A percentile compares a stretch with the other conserved stretches of the same genome.
These are phyloP conservation scores for Geranium rotundifolium DNA, from an alignment of 345 rosid species.

Conservation along the genomic window DNA sequence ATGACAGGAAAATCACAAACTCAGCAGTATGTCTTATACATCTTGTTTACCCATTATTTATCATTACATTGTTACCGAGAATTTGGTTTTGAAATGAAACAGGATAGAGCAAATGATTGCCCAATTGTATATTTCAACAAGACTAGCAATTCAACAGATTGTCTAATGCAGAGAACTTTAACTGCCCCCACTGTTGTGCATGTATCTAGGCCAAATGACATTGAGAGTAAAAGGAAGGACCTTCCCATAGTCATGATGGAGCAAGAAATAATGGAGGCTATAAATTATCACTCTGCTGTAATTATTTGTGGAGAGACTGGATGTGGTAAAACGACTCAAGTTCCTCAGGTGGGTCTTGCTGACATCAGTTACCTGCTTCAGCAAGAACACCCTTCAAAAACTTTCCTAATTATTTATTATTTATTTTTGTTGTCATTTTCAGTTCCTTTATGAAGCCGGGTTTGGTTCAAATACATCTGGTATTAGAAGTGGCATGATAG, in stretches of 20 bases:
- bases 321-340: constrained; percentile 95
- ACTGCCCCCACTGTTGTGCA: constrained; percentile 47
- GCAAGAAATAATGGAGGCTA: constrained; percentile 95
- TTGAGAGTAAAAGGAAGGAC: constrained; percentile 61
- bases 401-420: background rate
- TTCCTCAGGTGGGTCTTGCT: constrained; percentile 61
- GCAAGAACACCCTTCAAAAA: background rate
- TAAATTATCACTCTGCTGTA: constrained; percentile 45
- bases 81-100: constrained; percentile 14
- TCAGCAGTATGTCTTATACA: constrained; percentile 25
- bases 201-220: constrained; percentile 60
- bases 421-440: constrained; percentile 11
- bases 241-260: constrained; percentile 98
- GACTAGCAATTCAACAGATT: constrained; percentile 12
- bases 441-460: constrained; percentile 95
- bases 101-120: constrained; percentile 19
- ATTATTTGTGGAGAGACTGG: constrained; percentile 91
- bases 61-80: background rate
- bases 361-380: too few species aligned
- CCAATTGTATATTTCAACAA: constrained; percentile 8
- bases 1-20: constrained; percentile 9
- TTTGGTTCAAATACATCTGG: constrained; percentile 48
- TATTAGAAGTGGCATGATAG: constrained; percentile 57
- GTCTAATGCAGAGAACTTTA: constrained; percentile 22
- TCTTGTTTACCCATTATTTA: too few species aligned